Evolutionary conservation across 495 filamentous ascomycete species (phyloP).

Genomic region (Tuber microsphaerosporum): DNA sequence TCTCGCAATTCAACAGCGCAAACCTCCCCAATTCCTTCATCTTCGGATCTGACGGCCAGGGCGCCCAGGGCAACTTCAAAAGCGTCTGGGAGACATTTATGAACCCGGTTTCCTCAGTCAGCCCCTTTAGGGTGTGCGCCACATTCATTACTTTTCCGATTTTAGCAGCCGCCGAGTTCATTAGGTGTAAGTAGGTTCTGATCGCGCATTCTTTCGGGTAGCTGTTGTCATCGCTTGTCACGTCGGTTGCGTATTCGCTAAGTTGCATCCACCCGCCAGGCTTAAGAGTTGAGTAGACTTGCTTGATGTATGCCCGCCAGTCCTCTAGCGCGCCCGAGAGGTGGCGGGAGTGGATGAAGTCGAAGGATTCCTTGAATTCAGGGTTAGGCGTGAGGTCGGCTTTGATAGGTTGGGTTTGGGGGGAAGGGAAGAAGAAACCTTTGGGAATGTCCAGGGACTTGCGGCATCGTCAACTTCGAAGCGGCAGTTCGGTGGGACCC

Average conservation of each 20-base stretch:
- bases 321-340: conserved; percentile 53
- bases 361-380: conserved; percentile 45
- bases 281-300: conserved; percentile 25
- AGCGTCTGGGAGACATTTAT: conserved; percentile 51
- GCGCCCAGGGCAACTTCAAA: conserved; percentile 53
- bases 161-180: conserved; percentile 46
- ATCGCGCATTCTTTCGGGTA: conserved; percentile 47
- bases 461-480: conserved; percentile 55
- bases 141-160: conserved; percentile 49
- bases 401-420: neutral
- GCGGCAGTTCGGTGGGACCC: conserved; percentile 44
- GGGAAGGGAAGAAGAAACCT: conserved; percentile 16
- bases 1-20: conserved; percentile 43
- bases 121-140: conserved; percentile 44
- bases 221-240: conserved; percentile 50
- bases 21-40: conserved; percentile 50
- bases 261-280: conserved; percentile 15
- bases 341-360: conserved; percentile 57
- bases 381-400: neutral
- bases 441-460: conserved; percentile 48
- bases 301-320: conserved; percentile 46
- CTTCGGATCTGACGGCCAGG: conserved; percentile 54
- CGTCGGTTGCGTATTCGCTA: conserved; percentile 40
- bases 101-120: conserved; percentile 53
- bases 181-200: conserved; percentile 49